These are phyloP conservation scores for Rhizoctonia solani DNA, from an alignment of 1,284 basidiomycete genomes.

Conservation along the genomic window DNA sequence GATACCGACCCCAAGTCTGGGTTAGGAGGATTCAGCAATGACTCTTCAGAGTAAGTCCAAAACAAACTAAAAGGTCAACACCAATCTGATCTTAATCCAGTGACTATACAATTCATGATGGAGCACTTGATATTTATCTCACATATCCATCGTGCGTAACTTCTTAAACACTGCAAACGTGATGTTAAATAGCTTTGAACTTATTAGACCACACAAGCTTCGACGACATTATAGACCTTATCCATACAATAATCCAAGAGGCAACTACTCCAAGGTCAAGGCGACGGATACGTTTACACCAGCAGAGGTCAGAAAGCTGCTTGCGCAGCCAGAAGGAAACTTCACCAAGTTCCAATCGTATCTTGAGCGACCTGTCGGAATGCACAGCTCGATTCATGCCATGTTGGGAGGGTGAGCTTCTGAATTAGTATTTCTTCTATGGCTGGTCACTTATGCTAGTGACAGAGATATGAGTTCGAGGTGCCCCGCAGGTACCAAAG, in stretches of 20 bases:
- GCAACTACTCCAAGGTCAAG: not conserved
- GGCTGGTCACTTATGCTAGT: too few species aligned
- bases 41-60: not conserved
- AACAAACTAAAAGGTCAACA: not conserved
- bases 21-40: slow-evolving; percentile 8
- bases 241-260: not conserved
- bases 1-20: not conserved
- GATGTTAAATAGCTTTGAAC: not conserved
- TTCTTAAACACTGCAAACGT: not conserved
- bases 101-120: slow-evolving; percentile 1
- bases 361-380: not conserved
- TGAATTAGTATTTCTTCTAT: too few species aligned
- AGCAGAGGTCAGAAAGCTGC: not conserved
- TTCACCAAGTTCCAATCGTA: not conserved
- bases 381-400: not conserved
- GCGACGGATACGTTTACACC: not conserved
- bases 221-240: not conserved
- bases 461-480: not conserved
- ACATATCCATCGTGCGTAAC: not conserved
- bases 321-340: not conserved
- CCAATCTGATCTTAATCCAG: not conserved
- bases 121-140: not conserved
- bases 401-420: not conserved
- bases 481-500: not conserved
- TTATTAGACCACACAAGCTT: not conserved